Evolutionary conservation across 495 filamentous ascomycete genomes (phyloP), one percentile per base, ranked within the genome.

Genomic region (Filosporella fistucella): DNA sequence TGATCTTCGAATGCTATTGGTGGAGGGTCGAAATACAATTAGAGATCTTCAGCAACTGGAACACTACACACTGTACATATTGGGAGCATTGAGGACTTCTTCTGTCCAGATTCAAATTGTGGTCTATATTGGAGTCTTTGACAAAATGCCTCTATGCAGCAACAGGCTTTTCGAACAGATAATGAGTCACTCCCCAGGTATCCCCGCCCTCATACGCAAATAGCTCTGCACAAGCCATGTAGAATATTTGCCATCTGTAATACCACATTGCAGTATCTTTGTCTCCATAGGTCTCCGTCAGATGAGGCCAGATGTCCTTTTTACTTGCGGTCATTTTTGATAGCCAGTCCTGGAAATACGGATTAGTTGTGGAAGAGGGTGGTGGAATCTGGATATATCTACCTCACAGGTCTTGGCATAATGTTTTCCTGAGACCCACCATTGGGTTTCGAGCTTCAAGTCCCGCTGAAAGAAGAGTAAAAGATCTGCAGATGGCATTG

Each of bases 371-470:
- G 33, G 26, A 14, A 37, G 23, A 50, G 10, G 3, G 17, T 20
- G 16, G 18, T 26, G 23, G 26, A 6, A 17, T 30, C 11, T 29
- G 22, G 6, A 36, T 24, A 37, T 21, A 53, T 67, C 58, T 56
- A 80, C 77, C 67, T 83, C 78, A 51, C 80, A 82, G 0, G 82
- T 83, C 61, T 74, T 76, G 16, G 78, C 78, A 61, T 85, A 85
- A 55, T 85, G 71, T 49, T 66, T 70, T 14, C 82, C 82, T 43
- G 63, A 76, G 11, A 86, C 67, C 78, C 78, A 85, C 82, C 82
- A 85, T 52, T 82, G 75, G 32, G 73, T 67, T 62, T 68, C 45
- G 24, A 86, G 51, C 18, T 57, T 69, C 47, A 85, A 55, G 54
- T 85, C 74, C n/a, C 59, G 57, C 65, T 85, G 81, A 52, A 85